A percentile compares a stretch with the other conserved stretches of the same genome.
Conservation (phyloP, 78 protist genomes). For the Chrysochromulina tobinii region DNA sequence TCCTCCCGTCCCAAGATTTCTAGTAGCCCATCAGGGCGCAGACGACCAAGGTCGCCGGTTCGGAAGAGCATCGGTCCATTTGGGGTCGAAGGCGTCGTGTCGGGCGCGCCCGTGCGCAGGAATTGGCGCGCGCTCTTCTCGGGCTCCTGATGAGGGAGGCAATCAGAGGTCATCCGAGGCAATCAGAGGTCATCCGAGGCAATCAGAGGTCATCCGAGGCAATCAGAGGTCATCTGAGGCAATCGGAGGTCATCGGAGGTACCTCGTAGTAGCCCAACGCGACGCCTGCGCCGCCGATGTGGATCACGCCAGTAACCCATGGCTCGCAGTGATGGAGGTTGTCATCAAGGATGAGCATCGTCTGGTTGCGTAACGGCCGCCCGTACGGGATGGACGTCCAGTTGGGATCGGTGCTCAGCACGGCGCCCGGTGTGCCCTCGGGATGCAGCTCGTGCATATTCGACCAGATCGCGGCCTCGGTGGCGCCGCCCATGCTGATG, state of each 20-base stretch:
- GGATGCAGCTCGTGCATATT: too few species aligned
- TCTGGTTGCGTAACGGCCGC: slow-evolving; percentile 22
- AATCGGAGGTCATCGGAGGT: background rate
- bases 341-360: background rate
- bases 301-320: slow-evolving; percentile 30
- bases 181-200: too few species aligned
- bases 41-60: slow-evolving; percentile 50
- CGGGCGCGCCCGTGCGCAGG: too few species aligned
- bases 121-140: too few species aligned
- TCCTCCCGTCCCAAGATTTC: slow-evolving; percentile 50
- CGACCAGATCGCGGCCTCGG: slow-evolving; percentile 24
- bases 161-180: too few species aligned
- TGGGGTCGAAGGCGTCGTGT: too few species aligned
- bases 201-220: too few species aligned
- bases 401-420: background rate
- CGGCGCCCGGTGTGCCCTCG: too few species aligned
- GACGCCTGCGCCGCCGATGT: slow-evolving; percentile 40
- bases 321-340: slow-evolving; percentile 36
- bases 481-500: background rate
- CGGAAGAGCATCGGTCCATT: background rate
- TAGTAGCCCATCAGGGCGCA: slow-evolving; percentile 23
- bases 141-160: too few species aligned
- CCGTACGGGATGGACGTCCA: slow-evolving; percentile 27
- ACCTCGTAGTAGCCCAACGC: slow-evolving; percentile 28
- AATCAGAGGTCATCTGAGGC: too few species aligned